Evolutionary conservation across 257 asterid genomes (phyloP), one percentile per base, ranked within the genome.

Genomic region (Jasminum sambac): DNA sequence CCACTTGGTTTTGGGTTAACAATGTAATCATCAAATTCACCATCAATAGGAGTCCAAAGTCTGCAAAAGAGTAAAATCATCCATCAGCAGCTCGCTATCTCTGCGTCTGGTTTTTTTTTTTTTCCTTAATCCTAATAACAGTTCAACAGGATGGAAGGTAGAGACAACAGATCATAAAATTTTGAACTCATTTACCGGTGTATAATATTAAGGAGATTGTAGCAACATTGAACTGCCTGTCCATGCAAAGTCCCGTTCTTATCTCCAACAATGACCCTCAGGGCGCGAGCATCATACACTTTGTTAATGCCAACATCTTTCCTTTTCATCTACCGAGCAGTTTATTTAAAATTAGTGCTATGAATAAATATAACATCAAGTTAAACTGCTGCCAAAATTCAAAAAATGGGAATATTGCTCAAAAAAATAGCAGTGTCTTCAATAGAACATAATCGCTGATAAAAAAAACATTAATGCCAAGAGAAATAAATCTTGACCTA

Each of bases 1-100:
- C 98, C 98, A 82, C 98, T 94, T 68, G 88, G 92, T 86, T 94
- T 94, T 30, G 98, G 98, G 85, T 93, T 93, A 72, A 93, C 91
- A 67, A 93, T 86, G 83, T 93, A 93, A 76, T 93, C 98, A 38
- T 87, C 98, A 73, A 93, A 83, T 80, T 93, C 98, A 16, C 98
- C 98, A 66, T 89, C 95, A 50, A 93, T 87, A 37, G 97, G 98
- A 72, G 92, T 85, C 98, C 98, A 92, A 48, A 90, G 84, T 78
- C 98, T 93, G 83, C 71, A n/a, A 62, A 7, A 71, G 19, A 71
- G 11, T 69, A 37, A 76, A 67, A 82, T 41, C 63, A 67, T 0
- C 24, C 61, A 26, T 72, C 2, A 60, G 11, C 50, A 43, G 67
- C 30, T 30, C 34, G 46, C 34, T 50, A 72, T 17, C 55, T 64